A percentile compares a stretch with the other conserved stretches of the same genome.
phyloP scores from a whole-genome alignment of 306 rosid genomes.

The Fragaria vesca region DNA sequence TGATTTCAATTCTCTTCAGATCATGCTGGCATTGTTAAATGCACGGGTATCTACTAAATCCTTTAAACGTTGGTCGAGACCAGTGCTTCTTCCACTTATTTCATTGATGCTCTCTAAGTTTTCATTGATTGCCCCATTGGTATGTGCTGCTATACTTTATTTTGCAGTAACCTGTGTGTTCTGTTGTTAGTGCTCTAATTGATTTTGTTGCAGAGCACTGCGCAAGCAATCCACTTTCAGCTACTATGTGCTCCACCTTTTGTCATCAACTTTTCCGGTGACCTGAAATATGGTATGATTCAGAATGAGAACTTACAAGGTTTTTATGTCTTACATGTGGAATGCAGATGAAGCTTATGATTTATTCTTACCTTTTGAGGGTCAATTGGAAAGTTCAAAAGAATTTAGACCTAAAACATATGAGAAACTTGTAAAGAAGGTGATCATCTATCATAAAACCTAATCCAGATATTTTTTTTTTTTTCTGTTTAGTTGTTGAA shows the following conservation, averaged over 20 bases:
- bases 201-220: conserved; percentile 58
- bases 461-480: not conserved
- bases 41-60: conserved; percentile 83
- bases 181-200: not conserved
- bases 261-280: conserved; percentile 70
- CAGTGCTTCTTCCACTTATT: conserved; percentile 70
- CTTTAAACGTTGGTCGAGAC: conserved; percentile 63
- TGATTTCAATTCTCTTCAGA: conserved; percentile 42
- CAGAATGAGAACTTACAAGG: conserved; percentile 8
- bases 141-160: conserved; percentile 32
- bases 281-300: conserved; percentile 78
- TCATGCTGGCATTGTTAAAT: conserved; percentile 70
- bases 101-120: conserved; percentile 85
- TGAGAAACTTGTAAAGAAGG: conserved; percentile 18
- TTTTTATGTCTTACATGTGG: conserved; percentile 16
- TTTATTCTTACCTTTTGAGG: not conserved
- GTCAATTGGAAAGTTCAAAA: conserved; percentile 8
- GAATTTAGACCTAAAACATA: no score
- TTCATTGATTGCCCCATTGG: conserved; percentile 87
- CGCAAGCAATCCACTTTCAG: conserved; percentile 80
- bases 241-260: conserved; percentile 78
- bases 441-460: conserved; percentile 19
- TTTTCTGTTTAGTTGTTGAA: conserved; percentile 54
- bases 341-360: not conserved
- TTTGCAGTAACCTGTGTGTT: conserved; percentile 20